phyloP scores from a whole-genome alignment of 768 basidiomycete species.

The Tylopilus rubrobrunneus region DNA sequence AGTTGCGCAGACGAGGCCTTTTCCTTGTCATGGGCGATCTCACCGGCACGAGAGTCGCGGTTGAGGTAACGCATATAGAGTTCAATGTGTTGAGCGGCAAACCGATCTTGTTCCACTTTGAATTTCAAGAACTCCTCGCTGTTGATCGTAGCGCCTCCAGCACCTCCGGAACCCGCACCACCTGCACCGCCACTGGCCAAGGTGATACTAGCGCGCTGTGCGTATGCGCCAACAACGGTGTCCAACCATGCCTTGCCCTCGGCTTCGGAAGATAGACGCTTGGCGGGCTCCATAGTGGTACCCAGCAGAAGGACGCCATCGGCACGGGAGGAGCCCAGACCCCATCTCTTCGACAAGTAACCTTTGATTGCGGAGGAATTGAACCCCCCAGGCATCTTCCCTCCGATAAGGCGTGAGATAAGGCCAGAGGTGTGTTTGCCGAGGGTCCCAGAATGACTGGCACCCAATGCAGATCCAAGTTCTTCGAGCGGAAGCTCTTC shows the following conservation, averaged over 20 bases:
- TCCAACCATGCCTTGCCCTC: slow-evolving; percentile 97
- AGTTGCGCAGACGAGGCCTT: slow-evolving; percentile 68
- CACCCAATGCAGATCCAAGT: slow-evolving; percentile 77
- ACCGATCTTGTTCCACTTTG: slow-evolving; percentile 88
- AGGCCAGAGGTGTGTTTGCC: slow-evolving; percentile 94
- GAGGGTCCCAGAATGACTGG: slow-evolving; percentile 79
- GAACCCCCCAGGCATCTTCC: slow-evolving; percentile 99
- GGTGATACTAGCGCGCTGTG: slow-evolving; percentile 84
- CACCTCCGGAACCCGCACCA: slow-evolving; percentile 54
- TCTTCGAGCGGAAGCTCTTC: slow-evolving; percentile 97
- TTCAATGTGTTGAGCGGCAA: slow-evolving; percentile 91
- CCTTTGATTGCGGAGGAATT: slow-evolving; percentile 88
- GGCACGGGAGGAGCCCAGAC: slow-evolving; percentile 84
- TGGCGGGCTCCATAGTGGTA: slow-evolving; percentile 90
- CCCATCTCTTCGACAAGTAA: slow-evolving; percentile 91
- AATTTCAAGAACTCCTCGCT: slow-evolving; percentile 98
- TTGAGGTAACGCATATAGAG: slow-evolving; percentile 96
- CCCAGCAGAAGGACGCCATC: slow-evolving; percentile 89
- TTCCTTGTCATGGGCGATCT: slow-evolving; percentile 83
- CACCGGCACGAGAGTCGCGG: slow-evolving; percentile 89
- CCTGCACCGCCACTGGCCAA: slow-evolving; percentile 65
- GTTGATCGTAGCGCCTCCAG: slow-evolving; percentile 87
- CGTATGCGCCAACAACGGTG: slow-evolving; percentile 76
- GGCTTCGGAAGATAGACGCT: slow-evolving; percentile 84
- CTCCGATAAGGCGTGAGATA: slow-evolving; percentile 85